phyloP scores from a whole-genome alignment of 208 protist species.

The Leishmania arabica region DNA sequence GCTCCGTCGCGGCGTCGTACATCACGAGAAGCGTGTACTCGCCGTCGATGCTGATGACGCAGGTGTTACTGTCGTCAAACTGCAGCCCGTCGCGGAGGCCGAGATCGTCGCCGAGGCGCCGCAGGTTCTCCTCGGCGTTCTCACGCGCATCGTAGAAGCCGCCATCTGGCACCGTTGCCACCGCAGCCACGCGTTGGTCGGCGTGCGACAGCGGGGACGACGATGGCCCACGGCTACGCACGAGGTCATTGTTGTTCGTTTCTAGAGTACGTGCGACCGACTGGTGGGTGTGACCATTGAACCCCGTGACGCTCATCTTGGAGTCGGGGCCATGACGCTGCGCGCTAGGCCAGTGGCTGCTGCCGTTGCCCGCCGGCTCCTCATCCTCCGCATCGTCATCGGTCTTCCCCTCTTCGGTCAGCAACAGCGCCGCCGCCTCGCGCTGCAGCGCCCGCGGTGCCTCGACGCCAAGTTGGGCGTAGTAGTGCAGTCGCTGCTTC shows the following conservation, averaged over 20 bases:
- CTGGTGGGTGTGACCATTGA: background rate
- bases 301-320: background rate
- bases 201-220: background rate
- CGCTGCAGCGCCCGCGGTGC: constrained; percentile 28
- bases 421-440: constrained; percentile 21
- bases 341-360: background rate
- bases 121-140: constrained; percentile 63
- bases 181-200: background rate
- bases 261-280: background rate
- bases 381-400: background rate
- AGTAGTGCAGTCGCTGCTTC: constrained; percentile 51
- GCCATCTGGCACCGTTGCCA: constrained; percentile 26
- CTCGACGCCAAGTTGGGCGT: constrained; percentile 36
- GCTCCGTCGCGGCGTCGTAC: constrained; percentile 68
- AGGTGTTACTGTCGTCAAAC: constrained; percentile 74
- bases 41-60: constrained; percentile 62
- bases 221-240: constrained; percentile 18
- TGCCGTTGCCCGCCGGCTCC: background rate
- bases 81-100: constrained; percentile 44
- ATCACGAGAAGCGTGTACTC: constrained; percentile 70
- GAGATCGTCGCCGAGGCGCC: constrained; percentile 66
- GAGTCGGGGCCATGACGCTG: background rate
- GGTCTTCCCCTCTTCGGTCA: background rate
- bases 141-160: constrained; percentile 50
- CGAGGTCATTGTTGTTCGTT: constrained; percentile 1